Conservation (phyloP, 169 alveolate species). For the Cryptosporidium ubiquitum region DNA sequence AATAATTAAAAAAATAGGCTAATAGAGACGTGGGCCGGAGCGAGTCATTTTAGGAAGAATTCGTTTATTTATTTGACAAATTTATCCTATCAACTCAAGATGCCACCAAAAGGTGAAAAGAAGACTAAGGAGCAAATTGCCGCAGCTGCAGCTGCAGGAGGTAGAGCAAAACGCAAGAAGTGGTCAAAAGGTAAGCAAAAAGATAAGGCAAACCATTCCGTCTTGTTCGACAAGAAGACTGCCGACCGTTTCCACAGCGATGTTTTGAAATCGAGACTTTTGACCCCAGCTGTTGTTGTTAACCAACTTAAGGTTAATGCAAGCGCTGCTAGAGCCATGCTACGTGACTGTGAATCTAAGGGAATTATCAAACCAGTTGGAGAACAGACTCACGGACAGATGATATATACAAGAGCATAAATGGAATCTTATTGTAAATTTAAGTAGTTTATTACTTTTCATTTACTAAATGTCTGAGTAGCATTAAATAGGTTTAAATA, state of each 20-base stretch:
- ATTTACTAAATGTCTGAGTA: not conserved
- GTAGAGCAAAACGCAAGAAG: slow-evolving; percentile 80
- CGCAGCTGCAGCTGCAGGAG: slow-evolving; percentile 75
- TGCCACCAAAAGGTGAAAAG: slow-evolving; percentile 76
- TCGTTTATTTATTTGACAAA: slow-evolving; percentile 5
- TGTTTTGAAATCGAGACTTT: slow-evolving; percentile 79
- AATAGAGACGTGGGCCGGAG: slow-evolving; percentile 1
- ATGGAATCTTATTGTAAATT: not conserved
- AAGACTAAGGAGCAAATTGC: slow-evolving; percentile 73
- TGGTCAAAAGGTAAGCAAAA: slow-evolving; percentile 86
- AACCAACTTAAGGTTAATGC: slow-evolving; percentile 85
- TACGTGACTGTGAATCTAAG: slow-evolving; percentile 81
- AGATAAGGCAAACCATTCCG: slow-evolving; percentile 86
- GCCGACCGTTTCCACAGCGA: slow-evolving; percentile 84
- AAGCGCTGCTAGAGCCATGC: slow-evolving; percentile 85
- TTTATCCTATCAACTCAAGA: slow-evolving; percentile 1
- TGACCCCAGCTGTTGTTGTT: slow-evolving; percentile 83
- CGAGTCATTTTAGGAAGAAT: not conserved
- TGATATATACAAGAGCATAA: slow-evolving; percentile 77
- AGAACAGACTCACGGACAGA: slow-evolving; percentile 81
- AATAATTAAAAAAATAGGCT: not conserved
- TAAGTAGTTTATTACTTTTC: not conserved
- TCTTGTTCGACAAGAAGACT: slow-evolving; percentile 82
- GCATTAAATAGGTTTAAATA: not conserved
- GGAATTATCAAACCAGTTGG: slow-evolving; percentile 81